A percentile compares a stretch with the other conserved stretches of the same genome.
Conservation (phyloP, 192 early-diverging fungal genomes). For the Podila verticillata region DNA sequence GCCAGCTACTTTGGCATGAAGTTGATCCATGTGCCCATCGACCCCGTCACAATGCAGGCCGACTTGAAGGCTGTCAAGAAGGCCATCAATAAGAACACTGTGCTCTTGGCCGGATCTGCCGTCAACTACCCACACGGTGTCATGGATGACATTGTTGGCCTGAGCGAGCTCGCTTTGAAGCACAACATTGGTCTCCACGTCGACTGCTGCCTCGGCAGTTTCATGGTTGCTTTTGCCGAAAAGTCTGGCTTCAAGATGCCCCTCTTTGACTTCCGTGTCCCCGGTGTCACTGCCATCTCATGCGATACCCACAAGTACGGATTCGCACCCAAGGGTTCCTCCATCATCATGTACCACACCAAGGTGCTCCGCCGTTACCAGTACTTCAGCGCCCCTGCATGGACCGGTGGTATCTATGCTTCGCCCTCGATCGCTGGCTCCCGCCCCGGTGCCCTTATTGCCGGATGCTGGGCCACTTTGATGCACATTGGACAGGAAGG, state of each 20-base stretch:
- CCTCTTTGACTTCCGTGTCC: slow-evolving; percentile 88
- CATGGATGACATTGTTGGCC: slow-evolving; percentile 86
- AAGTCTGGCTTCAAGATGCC: slow-evolving; percentile 89
- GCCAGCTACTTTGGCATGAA: slow-evolving; percentile 92
- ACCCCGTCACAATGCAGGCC: slow-evolving; percentile 78
- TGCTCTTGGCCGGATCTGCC: slow-evolving; percentile 92
- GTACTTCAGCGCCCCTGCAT: slow-evolving; percentile 91
- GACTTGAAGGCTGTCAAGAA: slow-evolving; percentile 78
- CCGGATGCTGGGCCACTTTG: slow-evolving; percentile 96
- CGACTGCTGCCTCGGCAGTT: slow-evolving; percentile 96
- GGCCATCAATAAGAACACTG: slow-evolving; percentile 91
- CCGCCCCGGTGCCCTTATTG: slow-evolving; percentile 91
- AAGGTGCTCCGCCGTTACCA: slow-evolving; percentile 87
- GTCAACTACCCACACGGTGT: slow-evolving; percentile 95
- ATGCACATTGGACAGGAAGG: slow-evolving; percentile 88
- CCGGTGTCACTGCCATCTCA: slow-evolving; percentile 94
- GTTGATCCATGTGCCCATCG: slow-evolving; percentile 84
- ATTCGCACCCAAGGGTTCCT: slow-evolving; percentile 98
- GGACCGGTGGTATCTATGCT: slow-evolving; percentile 97
- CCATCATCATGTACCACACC: slow-evolving; percentile 90
- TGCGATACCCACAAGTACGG: slow-evolving; percentile 99
- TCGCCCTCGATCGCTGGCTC: slow-evolving; percentile 93
- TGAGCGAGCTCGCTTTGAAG: slow-evolving; percentile 82
- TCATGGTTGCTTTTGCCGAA: slow-evolving; percentile 93
- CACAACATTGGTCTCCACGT: slow-evolving; percentile 91